Conservation (phyloP, 768 basidiomycete genomes). For the Leucocoprinus birnbaumii region DNA sequence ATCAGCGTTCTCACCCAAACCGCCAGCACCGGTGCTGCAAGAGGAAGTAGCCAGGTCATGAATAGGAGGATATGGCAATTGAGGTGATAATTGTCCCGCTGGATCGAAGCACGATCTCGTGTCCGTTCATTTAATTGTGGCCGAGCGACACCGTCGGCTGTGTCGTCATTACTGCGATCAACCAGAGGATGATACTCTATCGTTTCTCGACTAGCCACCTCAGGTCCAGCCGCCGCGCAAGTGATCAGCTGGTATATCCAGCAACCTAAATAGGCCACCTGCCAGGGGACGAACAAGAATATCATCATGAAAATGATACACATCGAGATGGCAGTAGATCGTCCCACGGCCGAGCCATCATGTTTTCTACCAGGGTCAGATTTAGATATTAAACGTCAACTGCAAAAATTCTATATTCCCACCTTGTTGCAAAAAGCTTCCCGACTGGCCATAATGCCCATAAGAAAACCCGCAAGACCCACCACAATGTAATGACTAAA, state of each 20-base stretch:
- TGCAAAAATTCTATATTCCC: slow-evolving; percentile 14
- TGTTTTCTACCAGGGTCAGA: slow-evolving; percentile 14
- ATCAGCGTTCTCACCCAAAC: slow-evolving; percentile 89
- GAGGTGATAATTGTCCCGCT: slow-evolving; percentile 39
- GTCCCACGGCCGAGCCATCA: slow-evolving; percentile 33
- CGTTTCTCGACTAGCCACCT: slow-evolving; percentile 7
- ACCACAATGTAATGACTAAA: slow-evolving; percentile 61
- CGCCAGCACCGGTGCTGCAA: slow-evolving; percentile 71
- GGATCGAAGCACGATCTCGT: slow-evolving; percentile 5
- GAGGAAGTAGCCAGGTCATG: slow-evolving; percentile 79
- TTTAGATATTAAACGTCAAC: neutral
- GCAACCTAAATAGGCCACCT: slow-evolving; percentile 84
- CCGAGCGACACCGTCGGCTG: slow-evolving; percentile 3
- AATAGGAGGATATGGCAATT: slow-evolving; percentile 66
- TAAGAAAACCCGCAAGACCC: slow-evolving; percentile 44
- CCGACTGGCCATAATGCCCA: slow-evolving; percentile 38
- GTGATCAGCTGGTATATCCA: slow-evolving; percentile 78
- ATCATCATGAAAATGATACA: slow-evolving; percentile 60
- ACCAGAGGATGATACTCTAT: slow-evolving; percentile 11
- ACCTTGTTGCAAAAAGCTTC: slow-evolving; percentile 32
- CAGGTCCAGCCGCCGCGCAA: slow-evolving; percentile 39
- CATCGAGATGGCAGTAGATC: slow-evolving; percentile 57
- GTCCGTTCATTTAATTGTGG: slow-evolving; percentile 12
- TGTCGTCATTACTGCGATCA: slow-evolving; percentile 8
- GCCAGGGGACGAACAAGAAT: slow-evolving; percentile 82